Conservation (phyloP, 1,284 basidiomycete species). For the Ustilago loliicola region DNA sequence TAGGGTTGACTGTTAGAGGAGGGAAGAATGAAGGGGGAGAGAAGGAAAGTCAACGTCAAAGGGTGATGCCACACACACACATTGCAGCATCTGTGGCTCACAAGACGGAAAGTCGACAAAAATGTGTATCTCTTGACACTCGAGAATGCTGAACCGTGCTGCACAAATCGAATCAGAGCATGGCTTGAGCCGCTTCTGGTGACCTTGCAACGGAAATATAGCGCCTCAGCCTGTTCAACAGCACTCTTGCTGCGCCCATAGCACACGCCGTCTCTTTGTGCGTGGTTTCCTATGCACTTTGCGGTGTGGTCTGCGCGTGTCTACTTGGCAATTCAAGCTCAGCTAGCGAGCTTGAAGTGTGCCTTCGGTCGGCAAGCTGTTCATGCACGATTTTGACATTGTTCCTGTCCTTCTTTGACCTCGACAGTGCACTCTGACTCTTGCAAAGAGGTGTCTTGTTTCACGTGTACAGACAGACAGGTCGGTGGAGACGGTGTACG, state of each 20-base stretch:
- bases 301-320: not conserved
- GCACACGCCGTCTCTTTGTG: not conserved
- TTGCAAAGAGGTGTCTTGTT: slow-evolving; percentile 4
- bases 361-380: not conserved
- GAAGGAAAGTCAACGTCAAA: not conserved
- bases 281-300: not conserved
- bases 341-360: not conserved
- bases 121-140: slow-evolving; percentile 4
- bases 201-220: not conserved
- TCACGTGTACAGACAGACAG: no score
- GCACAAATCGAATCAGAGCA: not conserved
- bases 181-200: not conserved
- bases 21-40: not conserved
- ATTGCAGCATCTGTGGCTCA: not conserved
- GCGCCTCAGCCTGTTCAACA: not conserved
- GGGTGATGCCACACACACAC: no score
- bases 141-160: slow-evolving; percentile 1
- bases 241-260: not conserved
- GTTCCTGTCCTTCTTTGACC: not conserved
- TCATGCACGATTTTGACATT: slow-evolving; percentile 25
- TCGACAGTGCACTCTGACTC: not conserved
- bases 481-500: no score
- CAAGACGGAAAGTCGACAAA: not conserved
- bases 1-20: not conserved
- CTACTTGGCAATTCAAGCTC: not conserved